Base-by-base conservation (phyloP, 805 yeast species). In the Saccharomyces mikatae region DNA sequence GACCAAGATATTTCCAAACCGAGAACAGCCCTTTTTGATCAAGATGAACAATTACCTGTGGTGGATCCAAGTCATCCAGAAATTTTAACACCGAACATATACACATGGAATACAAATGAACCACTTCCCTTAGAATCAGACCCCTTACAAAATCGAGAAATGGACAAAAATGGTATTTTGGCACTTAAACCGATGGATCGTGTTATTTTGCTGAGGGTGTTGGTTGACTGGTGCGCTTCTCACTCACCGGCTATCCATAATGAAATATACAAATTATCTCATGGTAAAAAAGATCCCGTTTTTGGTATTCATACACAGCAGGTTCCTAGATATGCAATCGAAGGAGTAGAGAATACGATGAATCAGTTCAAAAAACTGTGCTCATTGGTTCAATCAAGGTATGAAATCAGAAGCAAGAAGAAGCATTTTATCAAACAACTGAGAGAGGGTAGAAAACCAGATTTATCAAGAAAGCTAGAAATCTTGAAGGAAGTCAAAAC, bases 221-320 rank as follows among this genome's bases (percentile, higher is more conserved):
- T 65, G 21, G 50, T 54, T 3, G 60, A 63, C 36, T 63, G 66
- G 64, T 62, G 64, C 53, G 27, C 56, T 6, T 52, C 61, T 2
- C 55, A 65, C 30, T 63, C 68, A 1, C 48, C 51, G 14, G 51
- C 56, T 22, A 54, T 62, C 3, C 68, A 63, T 52, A 51, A 51
- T 22, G 65, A 62, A 52, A 54, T 65, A 5, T 58, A 58, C 32
- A 60, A 60, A 46, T 32, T 65, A 28, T 52, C 67, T 2, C 66
- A 65, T 55, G 50, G 59, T 13, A 62, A 58, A 41, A 59, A 60
- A 41, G 67, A 62, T n/a, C 60, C 63, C 10, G 49, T 60, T 4
- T 63, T 60, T 54, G 65, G 64, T 22, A 55, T 61, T 6, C 62
- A 60, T 22, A 62, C 67, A 13, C 58, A 57, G 49, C 62, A 61